These are phyloP conservation scores for Penicillium sp. DNA, from an alignment of 2,329 filamentous ascomycete species.

Conservation along the genomic window DNA sequence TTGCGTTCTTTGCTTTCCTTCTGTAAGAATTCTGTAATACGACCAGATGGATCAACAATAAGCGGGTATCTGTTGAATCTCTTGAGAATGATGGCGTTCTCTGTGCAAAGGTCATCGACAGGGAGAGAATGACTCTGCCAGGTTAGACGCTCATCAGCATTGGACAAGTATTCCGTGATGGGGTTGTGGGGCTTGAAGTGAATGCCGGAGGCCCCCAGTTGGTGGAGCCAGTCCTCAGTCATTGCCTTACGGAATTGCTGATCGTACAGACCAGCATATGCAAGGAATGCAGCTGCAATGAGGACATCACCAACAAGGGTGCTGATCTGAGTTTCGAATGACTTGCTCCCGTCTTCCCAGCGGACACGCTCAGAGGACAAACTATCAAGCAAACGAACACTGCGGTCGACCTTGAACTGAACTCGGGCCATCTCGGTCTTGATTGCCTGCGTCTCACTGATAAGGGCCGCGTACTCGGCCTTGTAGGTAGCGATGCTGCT, in stretches of 20 bases:
- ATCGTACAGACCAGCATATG: constrained; percentile 93
- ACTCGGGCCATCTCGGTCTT: constrained; percentile 94
- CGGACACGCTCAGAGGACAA: constrained; percentile 83
- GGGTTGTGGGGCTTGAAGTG: constrained; percentile 89
- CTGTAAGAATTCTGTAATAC: constrained; percentile 88
- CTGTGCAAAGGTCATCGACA: constrained; percentile 93
- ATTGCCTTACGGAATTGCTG: constrained; percentile 96
- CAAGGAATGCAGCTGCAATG: constrained; percentile 91
- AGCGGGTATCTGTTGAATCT: constrained; percentile 97
- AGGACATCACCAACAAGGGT: constrained; percentile 93
- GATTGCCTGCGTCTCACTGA: constrained; percentile 94
- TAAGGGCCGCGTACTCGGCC: constrained; percentile 86
- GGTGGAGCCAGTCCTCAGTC: constrained; percentile 94
- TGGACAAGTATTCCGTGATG: constrained; percentile 91
- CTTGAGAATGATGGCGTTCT: constrained; percentile 95
- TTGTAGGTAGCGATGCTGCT: constrained; percentile 91
- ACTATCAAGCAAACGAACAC: constrained; percentile 86
- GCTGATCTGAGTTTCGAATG: constrained; percentile 94
- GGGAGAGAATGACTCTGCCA: constrained; percentile 94
- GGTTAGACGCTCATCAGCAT: constrained; percentile 82
- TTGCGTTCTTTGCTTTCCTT: constrained; percentile 89
- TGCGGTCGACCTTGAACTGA: constrained; percentile 95
- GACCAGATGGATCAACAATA: constrained; percentile 93
- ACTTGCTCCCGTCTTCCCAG: constrained; percentile 96
- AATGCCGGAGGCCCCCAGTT: constrained; percentile 86